phyloP scores from a whole-genome alignment of 192 early-diverging fungal species.

The Gryganskiella cystojenkinii region DNA sequence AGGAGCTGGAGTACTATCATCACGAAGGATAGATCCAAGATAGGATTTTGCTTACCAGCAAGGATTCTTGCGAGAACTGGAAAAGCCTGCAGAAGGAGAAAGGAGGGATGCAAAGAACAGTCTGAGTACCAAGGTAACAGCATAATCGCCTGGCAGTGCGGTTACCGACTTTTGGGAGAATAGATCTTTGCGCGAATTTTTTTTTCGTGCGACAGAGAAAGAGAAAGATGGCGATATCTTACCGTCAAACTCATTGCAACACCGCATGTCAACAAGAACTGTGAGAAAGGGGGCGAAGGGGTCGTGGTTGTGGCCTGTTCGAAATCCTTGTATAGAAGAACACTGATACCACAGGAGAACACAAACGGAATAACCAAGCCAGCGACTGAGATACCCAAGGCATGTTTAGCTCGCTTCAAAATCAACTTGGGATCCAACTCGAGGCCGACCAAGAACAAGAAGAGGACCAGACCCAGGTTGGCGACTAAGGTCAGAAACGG shows the following conservation, averaged over 20 bases:
- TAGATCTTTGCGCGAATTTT: neutral
- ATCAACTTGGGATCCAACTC: constrained; percentile 79
- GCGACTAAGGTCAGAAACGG: constrained; percentile 78
- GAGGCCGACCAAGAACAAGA: constrained; percentile 82
- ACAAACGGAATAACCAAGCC: constrained; percentile 86
- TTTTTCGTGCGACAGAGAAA: neutral
- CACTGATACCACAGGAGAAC: constrained; percentile 66
- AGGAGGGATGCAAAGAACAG: too few relatives aligned
- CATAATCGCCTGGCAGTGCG: too few relatives aligned
- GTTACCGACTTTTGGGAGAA: too few relatives aligned
- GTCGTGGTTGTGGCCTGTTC: constrained; percentile 20
- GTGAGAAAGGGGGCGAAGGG: constrained; percentile 60
- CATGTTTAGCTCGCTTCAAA: constrained; percentile 60
- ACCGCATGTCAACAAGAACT: constrained; percentile 82
- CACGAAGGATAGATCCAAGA: too few relatives aligned
- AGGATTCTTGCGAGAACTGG: too few relatives aligned
- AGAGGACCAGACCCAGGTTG: constrained; percentile 87
- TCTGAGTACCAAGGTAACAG: too few relatives aligned
- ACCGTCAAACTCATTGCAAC: constrained; percentile 90
- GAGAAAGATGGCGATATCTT: constrained; percentile 9
- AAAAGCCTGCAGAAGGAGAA: too few relatives aligned
- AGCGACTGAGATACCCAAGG: constrained; percentile 71
- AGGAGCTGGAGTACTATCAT: too few relatives aligned
- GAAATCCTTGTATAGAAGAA: constrained; percentile 22
- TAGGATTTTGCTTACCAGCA: too few relatives aligned